These are phyloP conservation scores for Nannochloris sp. DNA, from an alignment of 139 green algal genomes.

Conservation along the genomic window DNA sequence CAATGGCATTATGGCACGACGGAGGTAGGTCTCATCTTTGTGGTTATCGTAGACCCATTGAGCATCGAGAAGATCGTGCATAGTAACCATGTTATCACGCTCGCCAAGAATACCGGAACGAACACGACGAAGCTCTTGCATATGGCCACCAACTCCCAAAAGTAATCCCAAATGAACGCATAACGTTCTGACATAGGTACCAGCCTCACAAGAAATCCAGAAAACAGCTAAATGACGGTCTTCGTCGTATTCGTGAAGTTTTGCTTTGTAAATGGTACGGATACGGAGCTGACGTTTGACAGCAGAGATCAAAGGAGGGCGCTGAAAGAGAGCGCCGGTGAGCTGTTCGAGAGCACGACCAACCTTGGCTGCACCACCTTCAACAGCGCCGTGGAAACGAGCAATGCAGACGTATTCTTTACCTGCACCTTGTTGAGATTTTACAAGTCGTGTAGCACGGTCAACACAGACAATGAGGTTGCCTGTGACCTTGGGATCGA, in stretches of 20 bases:
- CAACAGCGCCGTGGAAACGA: slow-evolving; percentile 63
- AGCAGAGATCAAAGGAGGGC: slow-evolving; percentile 94
- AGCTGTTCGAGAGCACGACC: slow-evolving; percentile 56
- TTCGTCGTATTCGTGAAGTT: slow-evolving; percentile 94
- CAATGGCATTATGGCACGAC: slow-evolving; percentile 89
- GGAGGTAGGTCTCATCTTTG: slow-evolving; percentile 89
- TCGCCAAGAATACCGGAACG: slow-evolving; percentile 93
- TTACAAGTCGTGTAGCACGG: slow-evolving; percentile 95
- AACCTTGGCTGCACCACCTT: slow-evolving; percentile 60
- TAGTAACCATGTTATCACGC: slow-evolving; percentile 97
- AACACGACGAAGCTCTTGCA: slow-evolving; percentile 96
- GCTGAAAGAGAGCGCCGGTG: slow-evolving; percentile 85
- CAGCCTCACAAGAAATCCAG: slow-evolving; percentile 94
- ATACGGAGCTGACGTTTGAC: slow-evolving; percentile 98
- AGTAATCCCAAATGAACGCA: slow-evolving; percentile 97
- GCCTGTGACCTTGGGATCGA: slow-evolving; percentile 92
- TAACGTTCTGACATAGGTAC: slow-evolving; percentile 94
- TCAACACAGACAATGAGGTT: slow-evolving; percentile 98
- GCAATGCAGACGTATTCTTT: slow-evolving; percentile 98
- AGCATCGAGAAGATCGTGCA: slow-evolving; percentile 98
- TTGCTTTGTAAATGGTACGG: slow-evolving; percentile 92
- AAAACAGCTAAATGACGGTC: slow-evolving; percentile 91
- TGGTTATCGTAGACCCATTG: slow-evolving; percentile 88
- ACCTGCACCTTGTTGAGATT: slow-evolving; percentile 94
- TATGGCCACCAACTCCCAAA: slow-evolving; percentile 93